phyloP scores from a whole-genome alignment of 2,329 filamentous ascomycete genomes.

The Xylariaceae sp. region DNA sequence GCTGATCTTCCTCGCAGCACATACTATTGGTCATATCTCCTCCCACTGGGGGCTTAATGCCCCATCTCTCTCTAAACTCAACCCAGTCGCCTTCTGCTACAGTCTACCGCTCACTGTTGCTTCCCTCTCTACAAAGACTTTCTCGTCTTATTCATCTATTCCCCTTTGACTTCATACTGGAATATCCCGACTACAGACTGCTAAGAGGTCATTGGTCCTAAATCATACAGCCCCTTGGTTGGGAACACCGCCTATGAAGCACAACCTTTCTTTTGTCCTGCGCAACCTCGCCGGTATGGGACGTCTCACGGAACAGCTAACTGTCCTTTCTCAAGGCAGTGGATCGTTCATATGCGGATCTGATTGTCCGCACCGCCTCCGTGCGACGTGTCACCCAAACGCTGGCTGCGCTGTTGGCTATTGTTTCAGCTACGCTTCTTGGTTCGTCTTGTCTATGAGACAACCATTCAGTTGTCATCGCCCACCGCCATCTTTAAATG shows the following conservation, averaged over 20 bases:
- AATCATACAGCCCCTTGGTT: slow-evolving; percentile 4
- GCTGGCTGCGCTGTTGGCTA: slow-evolving; percentile 12
- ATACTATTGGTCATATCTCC: slow-evolving; percentile 1
- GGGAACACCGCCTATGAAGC: slow-evolving; percentile 10
- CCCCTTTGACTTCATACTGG: slow-evolving; percentile 3
- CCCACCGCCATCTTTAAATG: not conserved
- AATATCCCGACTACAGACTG: slow-evolving; percentile 10
- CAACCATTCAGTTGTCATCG: slow-evolving; percentile 2
- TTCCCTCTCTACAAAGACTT: slow-evolving; percentile 2
- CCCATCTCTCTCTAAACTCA: not conserved
- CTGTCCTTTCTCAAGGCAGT: slow-evolving; percentile 4
- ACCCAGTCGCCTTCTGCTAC: slow-evolving; percentile 2
- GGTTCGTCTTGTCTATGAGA: not conserved
- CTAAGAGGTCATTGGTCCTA: slow-evolving; percentile 13
- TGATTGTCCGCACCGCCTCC: slow-evolving; percentile 20
- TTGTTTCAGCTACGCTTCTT: slow-evolving; percentile 15
- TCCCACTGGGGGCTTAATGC: not conserved
- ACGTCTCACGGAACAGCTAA: slow-evolving; percentile 10
- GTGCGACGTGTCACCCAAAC: slow-evolving; percentile 26
- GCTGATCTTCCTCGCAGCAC: slow-evolving; percentile 10
- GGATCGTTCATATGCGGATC: slow-evolving; percentile 1
- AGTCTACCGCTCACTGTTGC: not conserved
- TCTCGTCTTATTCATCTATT: slow-evolving; percentile 16
- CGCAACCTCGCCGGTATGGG: not conserved
- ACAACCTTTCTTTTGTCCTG: slow-evolving; percentile 4